Evolutionary conservation across 495 filamentous ascomycete genomes (phyloP), one percentile per base, ranked within the genome.

Genomic region (Trichoderma gamsii): DNA sequence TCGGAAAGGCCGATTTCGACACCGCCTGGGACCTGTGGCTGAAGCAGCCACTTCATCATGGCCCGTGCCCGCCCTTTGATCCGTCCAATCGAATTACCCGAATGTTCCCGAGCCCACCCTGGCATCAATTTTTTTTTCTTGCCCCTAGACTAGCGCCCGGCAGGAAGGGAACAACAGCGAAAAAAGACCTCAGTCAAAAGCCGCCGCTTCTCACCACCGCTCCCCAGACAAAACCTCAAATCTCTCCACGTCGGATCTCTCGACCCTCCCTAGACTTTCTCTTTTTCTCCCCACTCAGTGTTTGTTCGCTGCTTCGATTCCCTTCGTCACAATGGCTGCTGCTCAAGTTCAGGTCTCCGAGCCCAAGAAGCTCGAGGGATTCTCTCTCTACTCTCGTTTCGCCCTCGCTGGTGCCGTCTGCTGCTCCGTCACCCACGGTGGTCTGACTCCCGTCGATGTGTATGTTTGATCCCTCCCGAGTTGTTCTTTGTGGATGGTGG

Each of bases 371-470:
- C 75, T 79, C 35, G 79, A 70, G 73, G 87, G 85, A 56, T 68
- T 85, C 70, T 76, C 76, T 64, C 85, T 91, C 67, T 92, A 92
- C 83, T 87, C 89, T 69, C 82, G 92, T 77, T 96, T 97, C 83
- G 92, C 93, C 78, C 90, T 97, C 75, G 92, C 93, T 70, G 93
- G 92, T 78, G 93, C 92, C 72, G 82, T 96, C 81, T 97, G 93
- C 88, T 97, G 93, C 79, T 91, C 91, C 74, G 83, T 97, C 81
- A 97, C 93, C 73, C 93, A 97, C 84, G 93, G 93, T 74, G 88
- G 85, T 74, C 85, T 96, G 77, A 97, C 93, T 67, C 93, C 93
- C 73, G 90, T 97, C 75, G 93, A 97, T 89, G 93, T 97, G 93
- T 97, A 92, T 83, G 93, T 89, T 68, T 66, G 41, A 35, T 63